Conservation (phyloP, 2,329 filamentous ascomycete genomes). For the Epichloe bromicola region DNA sequence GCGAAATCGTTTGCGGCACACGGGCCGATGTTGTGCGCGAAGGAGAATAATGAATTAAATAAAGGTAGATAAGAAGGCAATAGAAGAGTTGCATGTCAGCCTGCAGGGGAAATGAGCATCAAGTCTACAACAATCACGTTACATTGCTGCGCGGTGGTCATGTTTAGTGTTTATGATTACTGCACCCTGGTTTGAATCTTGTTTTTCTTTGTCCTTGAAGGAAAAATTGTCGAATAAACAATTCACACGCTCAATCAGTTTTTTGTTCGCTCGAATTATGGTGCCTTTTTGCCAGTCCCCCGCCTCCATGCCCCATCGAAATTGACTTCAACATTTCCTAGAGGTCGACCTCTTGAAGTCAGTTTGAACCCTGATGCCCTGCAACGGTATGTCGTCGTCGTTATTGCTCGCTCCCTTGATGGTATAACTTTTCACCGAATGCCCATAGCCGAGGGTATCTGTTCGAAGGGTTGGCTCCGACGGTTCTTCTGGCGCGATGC, state of each 20-base stretch:
- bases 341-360: constrained; percentile 20
- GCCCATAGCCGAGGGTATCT: constrained; percentile 18
- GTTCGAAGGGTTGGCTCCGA: constrained; percentile 17
- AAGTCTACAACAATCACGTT: too few relatives aligned
- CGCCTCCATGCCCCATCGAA: background rate
- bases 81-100: too few relatives aligned
- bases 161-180: too few relatives aligned
- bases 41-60: too few relatives aligned
- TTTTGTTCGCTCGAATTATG: background rate
- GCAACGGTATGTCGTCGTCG: constrained; percentile 25
- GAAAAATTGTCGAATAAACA: too few relatives aligned
- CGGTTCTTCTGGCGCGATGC: background rate
- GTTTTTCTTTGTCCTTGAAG: too few relatives aligned
- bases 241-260: too few relatives aligned
- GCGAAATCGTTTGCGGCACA: background rate
- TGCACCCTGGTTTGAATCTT: too few relatives aligned
- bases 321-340: background rate
- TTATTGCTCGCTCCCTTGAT: constrained; percentile 14
- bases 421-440: constrained; percentile 19
- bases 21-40: background rate
- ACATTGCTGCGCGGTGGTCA: too few relatives aligned
- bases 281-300: background rate
- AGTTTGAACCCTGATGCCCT: constrained; percentile 25
- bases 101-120: too few relatives aligned
- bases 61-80: too few relatives aligned